Evolutionary conservation across 2,329 filamentous ascomycete species (phyloP).

Genomic region (Apiospora koreana): DNA sequence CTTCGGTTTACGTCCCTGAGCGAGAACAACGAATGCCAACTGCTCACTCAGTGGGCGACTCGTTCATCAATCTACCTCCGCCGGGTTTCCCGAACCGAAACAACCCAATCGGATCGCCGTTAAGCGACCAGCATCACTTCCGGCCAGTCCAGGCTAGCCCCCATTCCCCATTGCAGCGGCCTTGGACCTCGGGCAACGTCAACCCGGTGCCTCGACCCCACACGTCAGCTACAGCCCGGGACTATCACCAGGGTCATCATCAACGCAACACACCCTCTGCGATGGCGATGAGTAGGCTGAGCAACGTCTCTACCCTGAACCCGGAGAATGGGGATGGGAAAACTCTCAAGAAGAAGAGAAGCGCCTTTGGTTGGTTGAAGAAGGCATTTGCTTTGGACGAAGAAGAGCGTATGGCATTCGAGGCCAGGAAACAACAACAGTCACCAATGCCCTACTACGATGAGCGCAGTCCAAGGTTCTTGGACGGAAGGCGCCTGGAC

Average conservation of each 20-base stretch:
- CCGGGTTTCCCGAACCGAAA: constrained; percentile 32
- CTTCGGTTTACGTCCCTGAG: background rate
- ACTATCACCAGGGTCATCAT: constrained; percentile 36
- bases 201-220: constrained; percentile 29
- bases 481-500: constrained; percentile 52
- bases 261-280: constrained; percentile 53
- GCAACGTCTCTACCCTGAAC: constrained; percentile 52
- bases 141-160: constrained; percentile 63
- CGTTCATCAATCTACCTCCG: constrained; percentile 33
- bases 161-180: constrained; percentile 61
- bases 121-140: constrained; percentile 59
- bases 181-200: constrained; percentile 51
- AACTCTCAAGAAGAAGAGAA: constrained; percentile 65
- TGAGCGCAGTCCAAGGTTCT: constrained; percentile 50
- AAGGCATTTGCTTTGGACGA: constrained; percentile 68
- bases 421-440: constrained; percentile 52
- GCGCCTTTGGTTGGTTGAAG: constrained; percentile 68
- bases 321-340: constrained; percentile 30
- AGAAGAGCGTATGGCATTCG: constrained; percentile 61
- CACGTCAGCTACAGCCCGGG: constrained; percentile 21
- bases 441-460: constrained; percentile 51
- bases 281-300: constrained; percentile 60
- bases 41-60: constrained; percentile 37
- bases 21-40: constrained; percentile 14
- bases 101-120: constrained; percentile 47